Evolutionary conservation across 768 basidiomycete species (phyloP), one percentile per base, ranked within the genome.

Genomic region (Harrya chromipes): DNA sequence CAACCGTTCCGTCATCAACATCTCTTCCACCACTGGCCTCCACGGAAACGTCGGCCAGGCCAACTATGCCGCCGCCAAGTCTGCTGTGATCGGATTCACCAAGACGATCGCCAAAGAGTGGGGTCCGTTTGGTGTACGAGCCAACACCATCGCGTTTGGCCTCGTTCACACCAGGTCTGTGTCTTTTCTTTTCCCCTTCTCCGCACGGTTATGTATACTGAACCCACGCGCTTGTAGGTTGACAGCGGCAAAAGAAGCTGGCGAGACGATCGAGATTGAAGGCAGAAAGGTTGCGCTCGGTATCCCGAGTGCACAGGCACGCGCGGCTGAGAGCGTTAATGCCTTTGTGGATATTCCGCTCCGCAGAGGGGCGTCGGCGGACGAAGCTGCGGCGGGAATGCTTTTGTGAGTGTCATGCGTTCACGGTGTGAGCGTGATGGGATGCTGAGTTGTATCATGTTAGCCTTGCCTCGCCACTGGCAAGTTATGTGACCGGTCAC

Each of bases 21-120:
- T 93, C 37, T 90, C 89, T 24, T 90, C 87, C 0, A 84, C 80
- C 4, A 78, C 82, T n/a, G 90, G 90, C 41, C 75, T 92, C 24
- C 90, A 92, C 66, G 90, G 90, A 17, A 91, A 89, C 65, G 85
- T 91, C 44, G 91, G 90, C 4, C 90, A 92, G 67, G 83, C 75
- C 14, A 91, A 91, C 70, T 90, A 89, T 59, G 82, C 89, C 20
- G 79, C 87, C 1, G 89, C 85, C 52, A 91, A 90, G 61, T 72
- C 87, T 12, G 90, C 85, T 8, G 82, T 92, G 35, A 59, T 85
- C 49, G 90, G 90, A 13, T 71, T 92, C 45, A 87, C 89, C 34
- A 92, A 91, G 74, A 92, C 90, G 35, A 82, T 89, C 55, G 83
- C 84, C 41, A 93, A 92, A 65, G 90, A 93, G 63, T 93, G 90